phyloP scores from a whole-genome alignment of 2,329 filamentous ascomycete genomes.

The Botryotinia convoluta region DNA sequence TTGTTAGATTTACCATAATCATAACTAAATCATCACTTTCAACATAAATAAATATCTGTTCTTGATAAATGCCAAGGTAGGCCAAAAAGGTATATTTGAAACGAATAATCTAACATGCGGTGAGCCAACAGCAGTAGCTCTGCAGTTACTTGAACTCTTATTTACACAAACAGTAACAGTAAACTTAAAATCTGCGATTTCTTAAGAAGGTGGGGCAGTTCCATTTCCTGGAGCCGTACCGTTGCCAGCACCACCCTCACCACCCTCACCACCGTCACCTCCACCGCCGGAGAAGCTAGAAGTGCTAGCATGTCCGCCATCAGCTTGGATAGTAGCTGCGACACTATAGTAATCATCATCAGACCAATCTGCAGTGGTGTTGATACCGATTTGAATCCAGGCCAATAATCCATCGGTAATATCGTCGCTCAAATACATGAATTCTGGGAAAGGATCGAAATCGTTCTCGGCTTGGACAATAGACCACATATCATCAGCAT shows the following conservation, averaged over 20 bases:
- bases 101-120: neutral
- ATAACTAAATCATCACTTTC: neutral
- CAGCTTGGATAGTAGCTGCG: neutral
- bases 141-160: neutral
- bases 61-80: neutral
- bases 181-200: neutral
- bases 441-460: slow-evolving; percentile 53
- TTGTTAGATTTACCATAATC: neutral
- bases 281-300: neutral
- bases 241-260: neutral
- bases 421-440: slow-evolving; percentile 50
- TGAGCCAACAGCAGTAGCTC: neutral
- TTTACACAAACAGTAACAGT: neutral
- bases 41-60: neutral
- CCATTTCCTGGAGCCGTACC: neutral
- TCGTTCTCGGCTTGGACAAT: slow-evolving; percentile 48
- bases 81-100: neutral
- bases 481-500: slow-evolving; percentile 45
- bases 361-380: slow-evolving; percentile 36
- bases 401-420: slow-evolving; percentile 47
- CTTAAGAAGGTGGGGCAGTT: neutral
- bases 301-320: neutral
- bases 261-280: neutral
- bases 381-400: slow-evolving; percentile 49
- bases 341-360: neutral